Conservation (phyloP, 768 basidiomycete genomes). For the Peribolospora kevripleyi region DNA sequence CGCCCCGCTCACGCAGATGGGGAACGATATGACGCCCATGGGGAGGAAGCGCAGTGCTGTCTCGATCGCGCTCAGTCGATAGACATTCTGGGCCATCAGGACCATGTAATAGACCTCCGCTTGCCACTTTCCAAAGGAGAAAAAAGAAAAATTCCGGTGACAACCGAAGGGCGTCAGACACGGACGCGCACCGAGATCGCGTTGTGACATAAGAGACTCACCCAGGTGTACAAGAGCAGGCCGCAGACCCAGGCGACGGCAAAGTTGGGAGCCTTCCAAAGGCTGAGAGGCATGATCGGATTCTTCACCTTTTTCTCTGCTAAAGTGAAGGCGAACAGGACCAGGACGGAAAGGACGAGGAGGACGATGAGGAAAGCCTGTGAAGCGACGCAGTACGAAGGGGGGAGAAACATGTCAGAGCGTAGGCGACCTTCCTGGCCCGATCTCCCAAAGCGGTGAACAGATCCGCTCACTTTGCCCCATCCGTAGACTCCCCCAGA, state of each 20-base stretch:
- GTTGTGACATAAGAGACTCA: neutral
- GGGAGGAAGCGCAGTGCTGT: neutral
- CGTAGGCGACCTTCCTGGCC: too few species aligned
- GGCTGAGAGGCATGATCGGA: constrained; percentile 6
- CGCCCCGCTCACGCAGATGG: neutral
- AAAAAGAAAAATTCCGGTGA: too few species aligned
- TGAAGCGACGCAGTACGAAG: neutral
- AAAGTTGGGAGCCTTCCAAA: constrained; percentile 5
- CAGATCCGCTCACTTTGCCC: neutral
- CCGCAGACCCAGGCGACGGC: constrained; percentile 8
- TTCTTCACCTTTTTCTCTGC: constrained; percentile 10
- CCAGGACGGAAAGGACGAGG: constrained; percentile 3
- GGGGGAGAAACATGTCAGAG: too few species aligned
- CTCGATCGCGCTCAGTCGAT: neutral
- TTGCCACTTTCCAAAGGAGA: neutral
- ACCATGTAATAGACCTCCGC: constrained; percentile 1
- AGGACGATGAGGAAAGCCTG: constrained; percentile 4
- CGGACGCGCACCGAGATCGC: neutral
- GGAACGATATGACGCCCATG: constrained; percentile 3
- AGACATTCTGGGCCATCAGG: neutral
- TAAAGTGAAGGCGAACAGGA: constrained; percentile 5
- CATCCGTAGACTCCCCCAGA: constrained; percentile 5
- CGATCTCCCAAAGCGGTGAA: neutral
- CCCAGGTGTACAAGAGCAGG: constrained; percentile 9
- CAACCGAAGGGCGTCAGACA: too few species aligned